Evolutionary conservation across 345 rosid species (phyloP).

Genomic region (Eucalyptus erythrocorys): DNA sequence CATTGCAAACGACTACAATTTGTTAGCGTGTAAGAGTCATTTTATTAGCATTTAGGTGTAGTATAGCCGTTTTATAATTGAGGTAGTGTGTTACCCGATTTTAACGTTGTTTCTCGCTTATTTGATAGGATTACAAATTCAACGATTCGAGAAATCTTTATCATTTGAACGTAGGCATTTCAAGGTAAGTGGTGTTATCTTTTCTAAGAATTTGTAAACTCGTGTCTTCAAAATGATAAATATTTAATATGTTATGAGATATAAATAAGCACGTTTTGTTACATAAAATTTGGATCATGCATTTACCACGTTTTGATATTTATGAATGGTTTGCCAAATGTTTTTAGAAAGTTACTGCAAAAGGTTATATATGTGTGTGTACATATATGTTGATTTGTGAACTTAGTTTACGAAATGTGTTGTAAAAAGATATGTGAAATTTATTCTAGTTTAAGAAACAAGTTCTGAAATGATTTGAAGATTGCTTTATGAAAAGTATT

Average conservation of each 20-base stretch:
- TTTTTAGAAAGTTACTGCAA: not conserved
- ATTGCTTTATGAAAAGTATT: not conserved
- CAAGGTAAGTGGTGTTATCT: not conserved
- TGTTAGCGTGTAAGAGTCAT: not conserved
- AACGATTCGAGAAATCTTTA: not conserved
- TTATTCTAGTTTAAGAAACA: too few species aligned
- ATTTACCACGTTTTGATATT: too few species aligned
- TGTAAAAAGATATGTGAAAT: not conserved
- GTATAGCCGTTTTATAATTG: not conserved
- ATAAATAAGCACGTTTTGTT: too few species aligned
- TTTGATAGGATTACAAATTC: not conserved
- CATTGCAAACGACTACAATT: rapidly evolving
- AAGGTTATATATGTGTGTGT: too few species aligned
- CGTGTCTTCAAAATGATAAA: not conserved
- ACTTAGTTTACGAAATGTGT: too few species aligned
- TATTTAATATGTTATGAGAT: too few species aligned
- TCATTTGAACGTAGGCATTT: not conserved
- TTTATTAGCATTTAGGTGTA: not conserved
- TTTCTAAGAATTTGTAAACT: not conserved
- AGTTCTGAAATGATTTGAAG: not conserved
- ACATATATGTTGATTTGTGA: too few species aligned
- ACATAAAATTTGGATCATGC: not conserved
- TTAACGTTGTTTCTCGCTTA: not conserved
- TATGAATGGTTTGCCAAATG: not conserved
- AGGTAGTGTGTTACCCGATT: not conserved